Evolutionary conservation across 805 yeast genomes (phyloP).

Genomic region (Candida khao-thaluensis): DNA sequence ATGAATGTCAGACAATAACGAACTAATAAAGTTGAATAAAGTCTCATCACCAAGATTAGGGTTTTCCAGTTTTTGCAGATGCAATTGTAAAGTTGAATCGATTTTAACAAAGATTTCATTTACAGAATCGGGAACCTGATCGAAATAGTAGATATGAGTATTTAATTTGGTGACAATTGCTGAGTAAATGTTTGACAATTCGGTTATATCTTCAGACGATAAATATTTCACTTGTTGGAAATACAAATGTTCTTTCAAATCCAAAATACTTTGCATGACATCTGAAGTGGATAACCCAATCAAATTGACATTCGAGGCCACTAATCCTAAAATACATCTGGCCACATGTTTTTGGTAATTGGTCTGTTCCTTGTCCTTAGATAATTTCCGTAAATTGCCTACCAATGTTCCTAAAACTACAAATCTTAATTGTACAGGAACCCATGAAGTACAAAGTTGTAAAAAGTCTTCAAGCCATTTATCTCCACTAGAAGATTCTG

Average conservation of each 20-base stretch:
- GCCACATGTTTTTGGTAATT: constrained; percentile 41
- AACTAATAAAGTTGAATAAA: constrained; percentile 21
- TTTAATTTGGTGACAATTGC: constrained; percentile 68
- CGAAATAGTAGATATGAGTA: constrained; percentile 78
- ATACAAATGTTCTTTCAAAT: constrained; percentile 43
- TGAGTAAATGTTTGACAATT: constrained; percentile 45
- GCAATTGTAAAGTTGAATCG: constrained; percentile 28
- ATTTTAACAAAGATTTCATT: constrained; percentile 57
- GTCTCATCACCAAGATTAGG: constrained; percentile 13
- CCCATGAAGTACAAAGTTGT: constrained; percentile 67
- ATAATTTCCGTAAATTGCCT: constrained; percentile 24
- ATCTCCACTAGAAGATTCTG: not conserved
- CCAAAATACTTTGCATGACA: constrained; percentile 58
- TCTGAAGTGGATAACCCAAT: constrained; percentile 87
- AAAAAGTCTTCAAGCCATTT: constrained; percentile 58
- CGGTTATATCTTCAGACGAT: constrained; percentile 22
- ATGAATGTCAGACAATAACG: constrained; percentile 32
- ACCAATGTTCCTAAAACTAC: constrained; percentile 51
- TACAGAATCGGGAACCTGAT: constrained; percentile 81
- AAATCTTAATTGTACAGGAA: constrained; percentile 78
- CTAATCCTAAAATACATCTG: constrained; percentile 51
- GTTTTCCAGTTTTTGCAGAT: constrained; percentile 9
- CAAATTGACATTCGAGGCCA: constrained; percentile 78
- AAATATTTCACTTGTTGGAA: constrained; percentile 24
- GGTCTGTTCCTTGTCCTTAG: constrained; percentile 18